Evolutionary conservation across 163 green algal genomes (phyloP).

Genomic region (Scenedesmus sp.): DNA sequence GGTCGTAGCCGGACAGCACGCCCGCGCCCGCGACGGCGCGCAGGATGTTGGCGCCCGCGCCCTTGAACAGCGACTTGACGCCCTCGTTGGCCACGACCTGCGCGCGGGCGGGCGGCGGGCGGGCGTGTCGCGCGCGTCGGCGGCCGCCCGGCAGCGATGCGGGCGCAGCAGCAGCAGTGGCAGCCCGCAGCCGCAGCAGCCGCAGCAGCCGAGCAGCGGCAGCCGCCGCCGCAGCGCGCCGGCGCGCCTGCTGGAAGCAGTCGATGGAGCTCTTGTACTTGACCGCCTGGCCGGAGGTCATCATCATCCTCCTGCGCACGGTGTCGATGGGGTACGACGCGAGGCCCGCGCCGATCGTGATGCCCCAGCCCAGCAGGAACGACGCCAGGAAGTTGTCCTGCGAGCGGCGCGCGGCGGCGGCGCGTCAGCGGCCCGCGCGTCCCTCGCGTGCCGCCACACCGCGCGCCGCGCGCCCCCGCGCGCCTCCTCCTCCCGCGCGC

Average conservation of each 20-base stretch:
- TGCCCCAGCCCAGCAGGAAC: slow-evolving; percentile 71
- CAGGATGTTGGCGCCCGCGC: slow-evolving; percentile 96
- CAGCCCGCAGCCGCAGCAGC: not conserved
- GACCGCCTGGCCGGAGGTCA: slow-evolving; percentile 90
- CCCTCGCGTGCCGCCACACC: no score
- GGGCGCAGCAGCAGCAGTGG: not conserved
- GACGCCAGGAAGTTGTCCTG: slow-evolving; percentile 64
- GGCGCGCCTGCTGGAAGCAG: slow-evolving; percentile 89
- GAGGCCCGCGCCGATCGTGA: slow-evolving; percentile 82
- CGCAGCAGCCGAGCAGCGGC: no score
- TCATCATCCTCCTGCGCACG: slow-evolving; percentile 98
- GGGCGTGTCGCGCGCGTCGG: no score
- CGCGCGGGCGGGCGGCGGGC: no score
- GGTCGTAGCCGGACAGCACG: slow-evolving; percentile 74
- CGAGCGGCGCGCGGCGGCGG: no score
- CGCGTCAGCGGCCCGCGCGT: no score
- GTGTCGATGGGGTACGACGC: slow-evolving; percentile 99
- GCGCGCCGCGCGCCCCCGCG: no score
- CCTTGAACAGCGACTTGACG: slow-evolving; percentile 96
- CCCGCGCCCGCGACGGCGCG: slow-evolving; percentile 94
- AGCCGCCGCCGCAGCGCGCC: no score
- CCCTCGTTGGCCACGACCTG: slow-evolving; percentile 85
- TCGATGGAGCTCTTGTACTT: slow-evolving; percentile 94
- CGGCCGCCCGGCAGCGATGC: not conserved
- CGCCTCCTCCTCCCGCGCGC: no score